Conservation (phyloP, 2,329 filamentous ascomycete genomes). For the Cryphonectria naterciae region DNA sequence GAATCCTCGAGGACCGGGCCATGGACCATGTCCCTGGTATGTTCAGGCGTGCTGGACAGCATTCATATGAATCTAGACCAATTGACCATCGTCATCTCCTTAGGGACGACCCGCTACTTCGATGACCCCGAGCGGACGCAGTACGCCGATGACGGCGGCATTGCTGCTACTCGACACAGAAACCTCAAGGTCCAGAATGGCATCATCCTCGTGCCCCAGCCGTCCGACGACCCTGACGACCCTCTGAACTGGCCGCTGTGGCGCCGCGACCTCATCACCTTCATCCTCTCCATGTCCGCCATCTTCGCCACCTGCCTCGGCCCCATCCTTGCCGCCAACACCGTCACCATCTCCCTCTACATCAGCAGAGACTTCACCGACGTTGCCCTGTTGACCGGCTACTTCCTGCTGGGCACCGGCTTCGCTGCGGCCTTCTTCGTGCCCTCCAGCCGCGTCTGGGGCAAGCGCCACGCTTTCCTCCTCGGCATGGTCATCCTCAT, state of each 20-base stretch:
- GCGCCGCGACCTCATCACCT: slow-evolving; percentile 80
- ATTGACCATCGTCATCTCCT: slow-evolving; percentile 15
- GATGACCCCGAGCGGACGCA: slow-evolving; percentile 59
- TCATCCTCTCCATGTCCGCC: slow-evolving; percentile 76
- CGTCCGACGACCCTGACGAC: slow-evolving; percentile 88
- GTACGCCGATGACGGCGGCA: slow-evolving; percentile 39
- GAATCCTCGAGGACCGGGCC: slow-evolving; percentile 70
- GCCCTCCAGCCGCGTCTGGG: slow-evolving; percentile 86
- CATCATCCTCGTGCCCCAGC: slow-evolving; percentile 87
- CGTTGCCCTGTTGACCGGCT: slow-evolving; percentile 82
- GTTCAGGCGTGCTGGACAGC: slow-evolving; percentile 28
- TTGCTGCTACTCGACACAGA: slow-evolving; percentile 59
- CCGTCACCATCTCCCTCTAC: slow-evolving; percentile 72
- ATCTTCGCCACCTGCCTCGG: slow-evolving; percentile 85
- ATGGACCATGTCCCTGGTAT: slow-evolving; percentile 76
- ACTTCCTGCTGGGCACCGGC: slow-evolving; percentile 82
- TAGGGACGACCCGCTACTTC: slow-evolving; percentile 68
- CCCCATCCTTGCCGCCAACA: slow-evolving; percentile 87
- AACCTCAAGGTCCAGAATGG: slow-evolving; percentile 69
- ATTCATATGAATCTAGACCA: background rate
- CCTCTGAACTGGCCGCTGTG: slow-evolving; percentile 85
- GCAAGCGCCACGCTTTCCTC: slow-evolving; percentile 87
- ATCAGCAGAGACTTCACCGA: slow-evolving; percentile 71
- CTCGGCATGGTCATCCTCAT: slow-evolving; percentile 76
- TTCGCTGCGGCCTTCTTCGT: slow-evolving; percentile 84